Evolutionary conservation across 2,329 filamentous ascomycete species (phyloP), one percentile per base, ranked within the genome.

Genomic region (Clarireedia hainanense): DNA sequence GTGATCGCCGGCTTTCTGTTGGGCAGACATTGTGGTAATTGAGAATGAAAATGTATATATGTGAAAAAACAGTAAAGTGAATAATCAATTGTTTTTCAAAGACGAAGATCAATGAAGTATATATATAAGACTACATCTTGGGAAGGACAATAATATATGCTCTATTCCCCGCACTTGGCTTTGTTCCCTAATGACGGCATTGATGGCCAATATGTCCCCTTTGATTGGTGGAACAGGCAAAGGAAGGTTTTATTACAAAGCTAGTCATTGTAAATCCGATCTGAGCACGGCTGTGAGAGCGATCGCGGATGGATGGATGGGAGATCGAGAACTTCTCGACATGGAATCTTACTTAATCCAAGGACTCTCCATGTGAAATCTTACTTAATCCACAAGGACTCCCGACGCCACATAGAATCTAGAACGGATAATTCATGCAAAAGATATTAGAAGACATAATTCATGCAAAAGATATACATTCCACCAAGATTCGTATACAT

Each of bases 1-100:
- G 69, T 73, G 52, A 64, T 68, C 48, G 68, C 68, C 61, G 64
- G 69, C 54, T 70, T 72, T 72, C 63, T 65, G 64, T 58, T 69
- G 60, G 24, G 60, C 57, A 43, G 55, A 50, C 63, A 64, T 64
- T 26, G 50, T 54, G 51, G 27, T 23, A 17, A 15, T 39, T 23
- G 30, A 50, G 14, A 26, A 46, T 23, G 7, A 23, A 27, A 24
- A 5, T 5, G 9, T 15, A 20, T 2, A 20, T 20, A 2, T 20
- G 20, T 20, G n/a, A 12, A 17, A 30, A 20, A 24, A 12, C 20
- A 15, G 2, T 12, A 20, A 6, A 12, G 7, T 49, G 15, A 48
- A 24, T 1, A 5, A 45, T 6, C 15, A 10, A 39, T 27, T n/a
- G 6, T 26, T 36, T 15, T 6, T 37, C 7, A 15, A 12, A 15